Percentiles rank a stretch among this genome's conserved stretches.
These are phyloP conservation scores for Blastocystis sp. DNA, from an alignment of 352 stramenopile genomes.

Conservation along the genomic window DNA sequence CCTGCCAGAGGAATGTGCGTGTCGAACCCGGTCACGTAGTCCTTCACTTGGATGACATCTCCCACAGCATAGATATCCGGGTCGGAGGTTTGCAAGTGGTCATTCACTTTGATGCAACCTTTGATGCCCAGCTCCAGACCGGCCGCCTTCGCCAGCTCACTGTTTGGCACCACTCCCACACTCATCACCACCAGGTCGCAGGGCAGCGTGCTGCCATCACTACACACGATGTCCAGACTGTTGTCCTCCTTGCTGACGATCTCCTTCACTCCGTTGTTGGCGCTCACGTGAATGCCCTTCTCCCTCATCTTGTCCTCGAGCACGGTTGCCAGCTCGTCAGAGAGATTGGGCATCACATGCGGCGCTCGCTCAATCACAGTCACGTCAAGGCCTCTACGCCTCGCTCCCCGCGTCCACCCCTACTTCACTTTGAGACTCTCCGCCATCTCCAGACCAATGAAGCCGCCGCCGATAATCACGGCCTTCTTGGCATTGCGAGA, in stretches of 20 bases:
- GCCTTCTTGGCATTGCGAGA: conserved; percentile 66
- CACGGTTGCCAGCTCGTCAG: conserved; percentile 69
- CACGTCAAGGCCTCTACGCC: conserved; percentile 66
- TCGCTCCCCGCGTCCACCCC: neutral
- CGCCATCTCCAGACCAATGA: conserved; percentile 72
- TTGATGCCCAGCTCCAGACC: conserved; percentile 67
- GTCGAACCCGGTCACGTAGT: neutral
- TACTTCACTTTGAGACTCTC: conserved; percentile 68
- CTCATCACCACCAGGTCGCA: conserved; percentile 69
- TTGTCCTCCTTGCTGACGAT: conserved; percentile 53
- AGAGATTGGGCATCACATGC: conserved; percentile 69
- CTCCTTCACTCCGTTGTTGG: conserved; percentile 63
- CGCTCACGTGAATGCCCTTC: conserved; percentile 68
- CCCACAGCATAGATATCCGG: conserved; percentile 69
- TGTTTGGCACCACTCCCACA: conserved; percentile 70
- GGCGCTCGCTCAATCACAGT: conserved; percentile 70
- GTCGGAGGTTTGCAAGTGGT: conserved; percentile 68
- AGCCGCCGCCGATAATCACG: conserved; percentile 70
- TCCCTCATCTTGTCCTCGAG: conserved; percentile 67
- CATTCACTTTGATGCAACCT: conserved; percentile 69
- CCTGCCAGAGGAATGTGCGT: conserved; percentile 67
- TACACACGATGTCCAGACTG: conserved; percentile 64
- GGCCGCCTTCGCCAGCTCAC: conserved; percentile 66
- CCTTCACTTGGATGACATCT: conserved; percentile 68
- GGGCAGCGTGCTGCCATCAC: conserved; percentile 65